Evolutionary conservation across 2,329 filamentous ascomycete species (phyloP).

Genomic region (Simplicillium sp.): DNA sequence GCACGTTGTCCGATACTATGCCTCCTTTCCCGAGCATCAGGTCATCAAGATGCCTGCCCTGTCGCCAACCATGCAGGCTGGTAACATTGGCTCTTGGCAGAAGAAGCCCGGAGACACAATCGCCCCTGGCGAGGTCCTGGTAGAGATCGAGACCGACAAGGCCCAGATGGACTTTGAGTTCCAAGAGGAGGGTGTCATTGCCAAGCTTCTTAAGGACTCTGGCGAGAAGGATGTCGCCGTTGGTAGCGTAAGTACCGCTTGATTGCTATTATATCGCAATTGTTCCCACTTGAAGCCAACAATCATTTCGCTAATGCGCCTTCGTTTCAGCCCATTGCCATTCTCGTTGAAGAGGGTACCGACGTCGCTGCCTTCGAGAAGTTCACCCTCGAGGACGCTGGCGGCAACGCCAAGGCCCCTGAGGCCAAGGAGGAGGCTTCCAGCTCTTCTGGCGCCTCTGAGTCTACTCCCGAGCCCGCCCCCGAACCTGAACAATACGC

Average conservation of each 20-base stretch:
- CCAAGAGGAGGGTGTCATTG: conserved; percentile 93
- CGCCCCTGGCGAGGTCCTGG: conserved; percentile 84
- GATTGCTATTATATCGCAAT: conserved; percentile 2
- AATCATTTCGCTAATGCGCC: not conserved
- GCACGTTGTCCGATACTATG: conserved; percentile 56
- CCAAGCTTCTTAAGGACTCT: conserved; percentile 86
- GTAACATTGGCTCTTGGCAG: conserved; percentile 96
- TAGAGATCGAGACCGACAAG: conserved; percentile 99
- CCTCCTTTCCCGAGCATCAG: conserved; percentile 86
- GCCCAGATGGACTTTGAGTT: conserved; percentile 99
- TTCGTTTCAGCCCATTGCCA: conserved; percentile 71
- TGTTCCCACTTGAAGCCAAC: not conserved
- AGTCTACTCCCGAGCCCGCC: conserved; percentile 30
- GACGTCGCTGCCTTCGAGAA: conserved; percentile 82
- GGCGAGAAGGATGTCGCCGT: conserved; percentile 92
- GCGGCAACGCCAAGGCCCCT: conserved; percentile 61
- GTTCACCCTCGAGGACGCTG: conserved; percentile 84
- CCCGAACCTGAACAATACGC: conserved; percentile 60
- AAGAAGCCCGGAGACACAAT: conserved; percentile 90
- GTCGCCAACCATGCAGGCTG: conserved; percentile 93
- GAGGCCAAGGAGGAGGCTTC: conserved; percentile 58
- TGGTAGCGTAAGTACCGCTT: conserved; percentile 66
- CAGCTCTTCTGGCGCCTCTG: conserved; percentile 48
- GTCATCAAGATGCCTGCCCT: conserved; percentile 96
- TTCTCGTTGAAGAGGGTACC: conserved; percentile 84